These are phyloP conservation scores for Neotropicomus parvogracilis DNA, from an alignment of 1,284 basidiomycete species.

Conservation along the genomic window DNA sequence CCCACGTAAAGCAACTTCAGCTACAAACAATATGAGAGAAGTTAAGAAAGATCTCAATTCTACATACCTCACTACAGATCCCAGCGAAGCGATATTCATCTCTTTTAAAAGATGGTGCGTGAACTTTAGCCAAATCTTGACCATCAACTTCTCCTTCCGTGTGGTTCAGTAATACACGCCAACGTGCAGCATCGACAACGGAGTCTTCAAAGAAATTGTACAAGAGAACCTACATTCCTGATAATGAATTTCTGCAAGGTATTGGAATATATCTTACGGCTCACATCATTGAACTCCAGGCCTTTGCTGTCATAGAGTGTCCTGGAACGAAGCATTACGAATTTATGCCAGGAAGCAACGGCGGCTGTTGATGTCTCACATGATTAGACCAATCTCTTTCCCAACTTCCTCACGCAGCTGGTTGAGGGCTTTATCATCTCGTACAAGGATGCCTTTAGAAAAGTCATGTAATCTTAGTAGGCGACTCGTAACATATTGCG, in stretches of 20 bases:
- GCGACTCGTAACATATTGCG: not conserved
- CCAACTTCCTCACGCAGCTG: conserved; percentile 54
- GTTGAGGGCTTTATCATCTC: conserved; percentile 51
- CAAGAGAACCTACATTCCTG: conserved; percentile 51
- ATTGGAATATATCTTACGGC: conserved; percentile 7
- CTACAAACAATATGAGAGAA: conserved; percentile 32
- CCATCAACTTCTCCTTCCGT: conserved; percentile 26
- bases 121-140: conserved; percentile 13
- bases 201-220: conserved; percentile 74
- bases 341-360: not conserved
- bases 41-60: not conserved
- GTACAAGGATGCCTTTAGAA: conserved; percentile 62
- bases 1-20: conserved; percentile 69
- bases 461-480: not conserved
- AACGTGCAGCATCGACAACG: conserved; percentile 44
- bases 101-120: conserved; percentile 46
- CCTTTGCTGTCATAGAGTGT: conserved; percentile 75
- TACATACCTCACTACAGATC: conserved; percentile 55
- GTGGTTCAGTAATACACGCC: conserved; percentile 58
- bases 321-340: conserved; percentile 34
- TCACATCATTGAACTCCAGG: conserved; percentile 67
- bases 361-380: conserved; percentile 40
- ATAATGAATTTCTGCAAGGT: not conserved
- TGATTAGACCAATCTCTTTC: conserved; percentile 55
- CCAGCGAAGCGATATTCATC: conserved; percentile 51